A percentile compares a stretch with the other conserved stretches of the same genome.
Conservation (phyloP, 345 rosid genomes). For the Populus davidiana region DNA sequence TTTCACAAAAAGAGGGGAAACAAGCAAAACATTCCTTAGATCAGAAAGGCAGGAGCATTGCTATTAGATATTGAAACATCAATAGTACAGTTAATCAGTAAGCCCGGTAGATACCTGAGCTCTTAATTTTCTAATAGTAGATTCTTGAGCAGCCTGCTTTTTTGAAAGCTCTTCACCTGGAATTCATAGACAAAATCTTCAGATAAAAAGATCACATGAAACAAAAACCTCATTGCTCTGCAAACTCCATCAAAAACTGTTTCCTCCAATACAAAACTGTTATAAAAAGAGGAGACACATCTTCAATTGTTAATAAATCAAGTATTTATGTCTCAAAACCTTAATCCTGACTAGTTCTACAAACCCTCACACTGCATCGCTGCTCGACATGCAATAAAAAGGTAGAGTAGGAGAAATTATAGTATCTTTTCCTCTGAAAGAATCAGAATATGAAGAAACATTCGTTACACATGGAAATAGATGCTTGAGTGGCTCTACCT, state of each 20-base stretch:
- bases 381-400: not conserved
- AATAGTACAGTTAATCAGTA: constrained; percentile 9
- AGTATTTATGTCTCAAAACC: not conserved
- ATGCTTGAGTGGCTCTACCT: constrained; percentile 52
- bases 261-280: not conserved
- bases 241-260: not conserved
- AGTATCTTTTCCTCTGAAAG: not conserved
- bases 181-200: constrained; percentile 9
- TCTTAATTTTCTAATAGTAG: constrained; percentile 90
- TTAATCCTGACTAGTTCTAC: not conserved
- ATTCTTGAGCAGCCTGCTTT: constrained; percentile 96
- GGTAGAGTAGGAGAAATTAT: not conserved
- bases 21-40: constrained; percentile 10
- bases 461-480: not conserved
- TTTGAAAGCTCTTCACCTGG: constrained; percentile 99
- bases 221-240: not conserved
- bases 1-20: constrained; percentile 24
- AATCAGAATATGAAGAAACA: not conserved
- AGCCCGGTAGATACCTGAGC: constrained; percentile 67
- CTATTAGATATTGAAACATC: constrained; percentile 7
- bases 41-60: constrained; percentile 19
- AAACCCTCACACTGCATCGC: too few species aligned
- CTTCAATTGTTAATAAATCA: not conserved
- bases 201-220: not conserved
- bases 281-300: not conserved